Evolutionary conservation across 305 asterid species (phyloP), one percentile per base, ranked within the genome.

Genomic region (Ajuga reptans): DNA sequence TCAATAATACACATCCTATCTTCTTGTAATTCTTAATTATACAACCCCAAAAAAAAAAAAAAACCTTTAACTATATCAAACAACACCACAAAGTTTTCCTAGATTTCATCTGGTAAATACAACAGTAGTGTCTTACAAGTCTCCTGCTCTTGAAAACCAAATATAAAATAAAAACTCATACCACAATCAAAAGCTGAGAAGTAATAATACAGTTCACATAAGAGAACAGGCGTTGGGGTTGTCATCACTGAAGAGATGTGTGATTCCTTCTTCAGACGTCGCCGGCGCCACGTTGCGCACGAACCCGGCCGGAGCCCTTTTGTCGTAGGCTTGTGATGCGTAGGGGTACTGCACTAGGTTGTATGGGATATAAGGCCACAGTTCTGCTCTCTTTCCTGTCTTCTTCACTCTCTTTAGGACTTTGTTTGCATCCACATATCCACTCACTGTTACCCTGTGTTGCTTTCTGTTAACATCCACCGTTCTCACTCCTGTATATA

Each of bases 311-410:
- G 98, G 98, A 43, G 98, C 98, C 79, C 73, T 84, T 53, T 72
- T 86, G 78, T 92, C 97, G 33, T 92, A 92, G 15, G 84, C 89
- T 69, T 86, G 95, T 58, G 94, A 15, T 0, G 64, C 84, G 6
- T 85, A 81, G 24, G 98, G 96, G 52, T 88, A 78, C n/a, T 83
- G 82, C 0, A 87, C 90, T 5, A 90, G 71, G 67, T 85, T 90
- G 83, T 90, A 80, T 0, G 92, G 95, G 2, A 90, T 78, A 17
- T 87, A 90, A 37, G 98, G 98, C 97, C 97, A 92, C 36, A 92
- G 76, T n/a, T 88, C 95, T 0, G 97, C 98, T 73, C 88, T 79
- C 63, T 92, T 92, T 15, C 98, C 97, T 0, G 96, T 90, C 78
- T 63, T 82, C 73, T 84, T 90, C 71, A 92, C 86, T 52, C 84